These are phyloP conservation scores for Lasiodiplodia citricola DNA, from an alignment of 2,329 filamentous ascomycete species.

Conservation along the genomic window DNA sequence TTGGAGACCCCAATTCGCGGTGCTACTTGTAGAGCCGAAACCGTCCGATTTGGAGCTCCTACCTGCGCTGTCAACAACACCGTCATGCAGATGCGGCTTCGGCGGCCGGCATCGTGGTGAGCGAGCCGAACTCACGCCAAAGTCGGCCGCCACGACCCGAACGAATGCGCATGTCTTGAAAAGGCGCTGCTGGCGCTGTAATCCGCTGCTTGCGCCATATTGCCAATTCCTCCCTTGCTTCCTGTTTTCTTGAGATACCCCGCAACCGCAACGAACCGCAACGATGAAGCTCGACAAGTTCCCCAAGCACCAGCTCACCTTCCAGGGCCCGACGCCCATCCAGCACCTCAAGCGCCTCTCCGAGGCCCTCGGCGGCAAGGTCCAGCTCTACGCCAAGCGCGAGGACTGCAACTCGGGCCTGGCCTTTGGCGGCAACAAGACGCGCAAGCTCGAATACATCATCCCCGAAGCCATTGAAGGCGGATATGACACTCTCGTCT, in stretches of 20 bases:
- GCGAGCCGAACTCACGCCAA: slow-evolving; percentile 6
- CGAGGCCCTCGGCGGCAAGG: slow-evolving; percentile 62
- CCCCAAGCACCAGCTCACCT: slow-evolving; percentile 53
- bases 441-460: slow-evolving; percentile 72
- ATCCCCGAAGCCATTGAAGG: slow-evolving; percentile 65
- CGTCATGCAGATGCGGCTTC: slow-evolving; percentile 8
- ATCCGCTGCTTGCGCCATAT: background rate
- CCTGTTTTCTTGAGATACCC: slow-evolving; percentile 3
- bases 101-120: slow-evolving; percentile 3
- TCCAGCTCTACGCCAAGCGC: slow-evolving; percentile 72
- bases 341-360: slow-evolving; percentile 70
- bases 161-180: background rate
- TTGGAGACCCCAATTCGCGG: slow-evolving; percentile 10
- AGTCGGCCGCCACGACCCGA: slow-evolving; percentile 3
- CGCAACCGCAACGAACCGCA: background rate
- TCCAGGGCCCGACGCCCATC: slow-evolving; percentile 72
- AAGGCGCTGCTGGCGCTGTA: slow-evolving; percentile 1
- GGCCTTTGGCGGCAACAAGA: slow-evolving; percentile 73
- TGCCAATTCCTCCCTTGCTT: background rate
- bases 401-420: slow-evolving; percentile 73
- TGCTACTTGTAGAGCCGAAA: background rate
- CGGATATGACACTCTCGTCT: slow-evolving; percentile 66
- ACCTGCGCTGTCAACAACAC: slow-evolving; percentile 16
- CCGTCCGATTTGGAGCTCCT: background rate
- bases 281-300: slow-evolving; percentile 27